phyloP scores from a whole-genome alignment of 1,284 basidiomycete species.

The Papiliotrema fonsecae region DNA sequence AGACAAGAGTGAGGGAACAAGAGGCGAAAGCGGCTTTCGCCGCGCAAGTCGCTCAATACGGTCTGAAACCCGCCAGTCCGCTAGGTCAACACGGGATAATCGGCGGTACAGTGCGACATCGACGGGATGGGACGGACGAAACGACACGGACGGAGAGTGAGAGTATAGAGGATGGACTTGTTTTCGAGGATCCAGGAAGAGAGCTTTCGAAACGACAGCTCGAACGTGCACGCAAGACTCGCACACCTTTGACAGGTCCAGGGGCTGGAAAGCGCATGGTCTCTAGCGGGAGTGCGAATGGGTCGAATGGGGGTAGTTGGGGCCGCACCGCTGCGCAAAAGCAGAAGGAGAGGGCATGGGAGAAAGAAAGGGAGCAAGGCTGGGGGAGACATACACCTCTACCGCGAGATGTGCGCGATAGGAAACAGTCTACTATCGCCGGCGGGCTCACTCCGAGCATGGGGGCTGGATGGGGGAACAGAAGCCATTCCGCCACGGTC shows the following conservation, averaged over 20 bases:
- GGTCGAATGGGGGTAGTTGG: not conserved
- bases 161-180: slow-evolving; percentile 45
- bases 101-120: not conserved
- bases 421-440: slow-evolving; percentile 6
- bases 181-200: slow-evolving; percentile 37
- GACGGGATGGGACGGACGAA: slow-evolving; percentile 5
- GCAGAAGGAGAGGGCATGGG: slow-evolving; percentile 23
- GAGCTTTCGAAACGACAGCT: slow-evolving; percentile 33
- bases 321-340: slow-evolving; percentile 11
- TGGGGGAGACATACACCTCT: slow-evolving; percentile 22
- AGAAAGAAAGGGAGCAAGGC: slow-evolving; percentile 24
- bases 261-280: not conserved
- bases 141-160: slow-evolving; percentile 23
- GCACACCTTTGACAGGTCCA: not conserved
- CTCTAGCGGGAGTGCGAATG: not conserved
- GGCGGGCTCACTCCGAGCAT: slow-evolving; percentile 16
- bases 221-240: slow-evolving; percentile 11
- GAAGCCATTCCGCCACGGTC: too few relatives aligned
- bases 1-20: slow-evolving; percentile 17
- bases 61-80: too few relatives aligned
- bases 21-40: not conserved
- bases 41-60: not conserved
- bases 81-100: not conserved
- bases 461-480: too few relatives aligned
- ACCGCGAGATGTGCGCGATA: not conserved